phyloP scores from a whole-genome alignment of 768 basidiomycete genomes.

The Lentinula raphanica region DNA sequence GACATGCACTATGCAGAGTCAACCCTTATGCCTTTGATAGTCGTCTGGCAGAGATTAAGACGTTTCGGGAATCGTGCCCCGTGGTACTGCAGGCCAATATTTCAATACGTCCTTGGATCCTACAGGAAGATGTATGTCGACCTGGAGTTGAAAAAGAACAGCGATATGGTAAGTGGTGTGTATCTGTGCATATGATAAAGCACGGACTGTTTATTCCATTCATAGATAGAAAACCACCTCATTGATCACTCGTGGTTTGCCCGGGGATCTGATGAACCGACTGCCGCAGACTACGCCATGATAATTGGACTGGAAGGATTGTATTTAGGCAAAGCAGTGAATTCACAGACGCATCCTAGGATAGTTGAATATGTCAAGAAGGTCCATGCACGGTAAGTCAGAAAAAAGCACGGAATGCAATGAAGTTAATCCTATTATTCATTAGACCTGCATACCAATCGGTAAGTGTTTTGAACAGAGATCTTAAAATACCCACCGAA shows the following conservation, averaged over 20 bases:
- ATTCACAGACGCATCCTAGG: neutral
- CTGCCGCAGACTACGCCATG: constrained; percentile 3
- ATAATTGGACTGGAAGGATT: neutral
- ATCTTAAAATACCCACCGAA: neutral
- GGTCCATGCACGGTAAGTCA: constrained; percentile 2
- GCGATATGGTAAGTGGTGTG: neutral
- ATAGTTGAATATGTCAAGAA: neutral
- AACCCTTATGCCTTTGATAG: constrained; percentile 35
- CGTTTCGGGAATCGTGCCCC: neutral
- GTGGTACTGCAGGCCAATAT: neutral
- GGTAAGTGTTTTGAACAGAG: neutral
- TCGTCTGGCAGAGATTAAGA: neutral
- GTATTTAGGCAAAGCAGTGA: neutral
- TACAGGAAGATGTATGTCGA: neutral
- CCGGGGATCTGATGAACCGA: neutral
- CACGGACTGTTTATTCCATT: no score
- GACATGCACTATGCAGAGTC: constrained; percentile 38
- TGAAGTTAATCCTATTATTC: neutral
- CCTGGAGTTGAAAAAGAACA: neutral
- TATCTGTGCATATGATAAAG: neutral
- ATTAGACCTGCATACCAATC: constrained; percentile 1
- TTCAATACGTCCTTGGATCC: neutral
- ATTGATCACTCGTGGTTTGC: constrained; percentile 4
- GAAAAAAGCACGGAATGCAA: no score
- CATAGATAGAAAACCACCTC: neutral